A percentile compares a stretch with the other conserved stretches of the same genome.
Conservation (phyloP, 2,329 filamentous ascomycete genomes). For the Elsinoe necatrix region DNA sequence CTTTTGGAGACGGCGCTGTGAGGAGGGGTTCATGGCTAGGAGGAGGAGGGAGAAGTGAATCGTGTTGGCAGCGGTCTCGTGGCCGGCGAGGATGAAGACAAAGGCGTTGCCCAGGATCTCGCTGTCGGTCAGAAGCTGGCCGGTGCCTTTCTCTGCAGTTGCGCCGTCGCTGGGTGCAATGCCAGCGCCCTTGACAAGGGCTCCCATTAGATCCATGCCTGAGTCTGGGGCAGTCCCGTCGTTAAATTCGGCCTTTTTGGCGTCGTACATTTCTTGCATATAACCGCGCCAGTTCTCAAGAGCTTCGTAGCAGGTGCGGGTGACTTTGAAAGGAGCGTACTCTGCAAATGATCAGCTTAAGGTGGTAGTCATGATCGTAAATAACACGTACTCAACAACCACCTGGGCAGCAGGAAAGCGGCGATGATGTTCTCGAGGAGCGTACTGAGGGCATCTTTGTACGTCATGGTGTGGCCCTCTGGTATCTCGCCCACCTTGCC, state of each 20-base stretch:
- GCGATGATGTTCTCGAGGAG: slow-evolving; percentile 57
- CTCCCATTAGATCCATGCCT: slow-evolving; percentile 49
- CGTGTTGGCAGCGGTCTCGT: slow-evolving; percentile 71
- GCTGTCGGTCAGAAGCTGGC: slow-evolving; percentile 44
- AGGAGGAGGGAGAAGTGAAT: slow-evolving; percentile 63
- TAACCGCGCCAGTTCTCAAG: slow-evolving; percentile 59
- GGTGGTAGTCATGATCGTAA: background rate
- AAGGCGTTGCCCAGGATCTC: slow-evolving; percentile 67
- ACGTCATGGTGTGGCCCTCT: slow-evolving; percentile 54
- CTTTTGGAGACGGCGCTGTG: slow-evolving; percentile 58
- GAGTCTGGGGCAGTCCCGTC: slow-evolving; percentile 31
- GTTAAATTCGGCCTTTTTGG: slow-evolving; percentile 47
- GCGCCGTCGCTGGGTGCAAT: slow-evolving; percentile 32
- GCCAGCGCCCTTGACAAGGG: slow-evolving; percentile 42
- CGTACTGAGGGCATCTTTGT: slow-evolving; percentile 53
- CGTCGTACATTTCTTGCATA: slow-evolving; percentile 58
- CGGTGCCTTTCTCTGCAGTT: slow-evolving; percentile 38
- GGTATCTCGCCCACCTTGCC: slow-evolving; percentile 25
- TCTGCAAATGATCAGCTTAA: slow-evolving; percentile 14
- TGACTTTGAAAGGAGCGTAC: slow-evolving; percentile 43
- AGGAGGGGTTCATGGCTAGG: slow-evolving; percentile 56
- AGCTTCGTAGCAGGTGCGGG: slow-evolving; percentile 47
- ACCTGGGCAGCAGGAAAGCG: slow-evolving; percentile 52
- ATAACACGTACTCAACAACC: slow-evolving; percentile 42
- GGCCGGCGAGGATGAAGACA: slow-evolving; percentile 59